These are phyloP conservation scores for Rhizophora apiculata DNA, from an alignment of 345 rosid species.

Conservation along the genomic window DNA sequence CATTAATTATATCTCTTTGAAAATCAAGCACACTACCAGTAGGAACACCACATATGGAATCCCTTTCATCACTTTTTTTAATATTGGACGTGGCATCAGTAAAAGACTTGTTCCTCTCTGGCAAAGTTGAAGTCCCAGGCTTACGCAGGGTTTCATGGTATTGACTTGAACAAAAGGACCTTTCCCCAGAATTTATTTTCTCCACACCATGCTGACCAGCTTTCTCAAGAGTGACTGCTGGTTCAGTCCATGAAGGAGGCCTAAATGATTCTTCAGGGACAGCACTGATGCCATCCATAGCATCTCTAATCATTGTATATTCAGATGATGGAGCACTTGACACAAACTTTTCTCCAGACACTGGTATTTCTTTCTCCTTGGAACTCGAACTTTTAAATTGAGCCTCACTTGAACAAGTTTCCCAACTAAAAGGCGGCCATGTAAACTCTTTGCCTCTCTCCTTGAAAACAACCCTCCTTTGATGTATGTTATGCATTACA, in stretches of 20 bases:
- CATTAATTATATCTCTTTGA: slow-evolving; percentile 45
- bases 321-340: slow-evolving; percentile 14
- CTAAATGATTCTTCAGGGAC: no score
- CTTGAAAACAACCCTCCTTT: slow-evolving; percentile 19
- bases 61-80: slow-evolving; percentile 11
- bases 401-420: slow-evolving; percentile 18
- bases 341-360: background rate
- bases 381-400: background rate
- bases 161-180: slow-evolving; percentile 5
- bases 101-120: slow-evolving; percentile 16
- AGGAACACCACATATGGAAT: slow-evolving; percentile 17
- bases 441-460: slow-evolving; percentile 6
- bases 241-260: slow-evolving; percentile 2
- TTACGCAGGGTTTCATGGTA: slow-evolving; percentile 19
- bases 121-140: background rate
- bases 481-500: slow-evolving; percentile 21
- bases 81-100: slow-evolving; percentile 19
- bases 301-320: slow-evolving; percentile 17
- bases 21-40: slow-evolving; percentile 19
- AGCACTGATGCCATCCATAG: background rate
- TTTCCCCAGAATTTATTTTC: slow-evolving; percentile 6
- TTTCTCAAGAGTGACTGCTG: slow-evolving; percentile 16
- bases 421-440: slow-evolving; percentile 7
- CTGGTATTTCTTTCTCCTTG: no score
- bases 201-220: slow-evolving; percentile 1